These are phyloP conservation scores for Ramalina peruviana DNA, from an alignment of 495 filamentous ascomycete genomes.

Conservation along the genomic window DNA sequence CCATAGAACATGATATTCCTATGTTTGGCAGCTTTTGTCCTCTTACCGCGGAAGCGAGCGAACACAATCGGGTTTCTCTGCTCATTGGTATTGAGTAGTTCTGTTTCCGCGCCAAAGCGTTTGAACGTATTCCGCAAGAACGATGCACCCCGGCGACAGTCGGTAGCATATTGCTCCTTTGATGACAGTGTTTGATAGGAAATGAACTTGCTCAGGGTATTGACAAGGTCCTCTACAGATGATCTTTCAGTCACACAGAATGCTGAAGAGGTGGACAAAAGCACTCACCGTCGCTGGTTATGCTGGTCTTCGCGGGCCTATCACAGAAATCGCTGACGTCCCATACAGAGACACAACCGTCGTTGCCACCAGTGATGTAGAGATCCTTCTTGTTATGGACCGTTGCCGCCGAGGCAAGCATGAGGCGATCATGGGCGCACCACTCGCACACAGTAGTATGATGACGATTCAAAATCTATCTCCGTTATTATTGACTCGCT, in stretches of 20 bases:
- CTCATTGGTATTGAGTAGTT: slow-evolving; percentile 62
- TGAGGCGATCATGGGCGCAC: slow-evolving; percentile 73
- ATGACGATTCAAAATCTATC: slow-evolving; percentile 70
- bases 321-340: slow-evolving; percentile 48
- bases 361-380: slow-evolving; percentile 90
- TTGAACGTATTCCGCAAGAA: slow-evolving; percentile 82
- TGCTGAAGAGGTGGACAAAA: neutral
- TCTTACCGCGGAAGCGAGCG: slow-evolving; percentile 70
- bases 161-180: slow-evolving; percentile 64
- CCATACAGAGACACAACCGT: slow-evolving; percentile 81
- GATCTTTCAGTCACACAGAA: neutral
- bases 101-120: slow-evolving; percentile 74
- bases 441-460: slow-evolving; percentile 74
- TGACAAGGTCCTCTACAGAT: slow-evolving; percentile 58
- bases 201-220: slow-evolving; percentile 69
- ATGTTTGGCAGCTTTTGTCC: slow-evolving; percentile 35
- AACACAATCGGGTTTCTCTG: slow-evolving; percentile 79
- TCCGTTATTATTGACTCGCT: slow-evolving; percentile 22
- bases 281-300: slow-evolving; percentile 45
- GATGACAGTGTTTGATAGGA: slow-evolving; percentile 85
- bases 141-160: slow-evolving; percentile 84
- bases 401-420: slow-evolving; percentile 73
- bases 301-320: slow-evolving; percentile 26
- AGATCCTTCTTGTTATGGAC: slow-evolving; percentile 52
- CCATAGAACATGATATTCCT: slow-evolving; percentile 94